Percentiles rank a stretch among this genome's conserved stretches.
These are phyloP conservation scores for Rhizopus delemar DNA, from an alignment of 371 early-diverging fungal species.

Conservation along the genomic window DNA sequence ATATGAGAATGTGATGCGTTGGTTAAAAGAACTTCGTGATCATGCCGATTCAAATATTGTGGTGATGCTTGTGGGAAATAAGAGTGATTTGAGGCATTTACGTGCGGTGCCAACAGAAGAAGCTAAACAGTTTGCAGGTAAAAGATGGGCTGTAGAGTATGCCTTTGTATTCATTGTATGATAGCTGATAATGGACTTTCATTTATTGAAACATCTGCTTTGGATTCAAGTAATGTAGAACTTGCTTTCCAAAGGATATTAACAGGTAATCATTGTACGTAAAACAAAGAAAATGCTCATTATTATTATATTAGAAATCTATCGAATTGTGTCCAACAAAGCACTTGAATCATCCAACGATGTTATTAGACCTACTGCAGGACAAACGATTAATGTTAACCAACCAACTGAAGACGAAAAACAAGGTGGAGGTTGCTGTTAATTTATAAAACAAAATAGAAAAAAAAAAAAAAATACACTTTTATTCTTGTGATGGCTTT, in stretches of 20 bases:
- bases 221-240: constrained; percentile 94
- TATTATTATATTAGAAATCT: constrained; percentile 73
- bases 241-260: constrained; percentile 90
- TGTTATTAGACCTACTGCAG: constrained; percentile 72
- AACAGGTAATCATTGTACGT: constrained; percentile 63
- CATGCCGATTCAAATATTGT: constrained; percentile 98
- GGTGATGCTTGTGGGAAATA: constrained; percentile 99
- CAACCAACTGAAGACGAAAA: constrained; percentile 70
- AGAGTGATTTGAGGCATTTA: constrained; percentile 96
- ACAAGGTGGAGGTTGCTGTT: constrained; percentile 74
- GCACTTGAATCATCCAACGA: constrained; percentile 78
- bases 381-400: constrained; percentile 75
- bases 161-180: constrained; percentile 9
- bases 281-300: too few relatives aligned
- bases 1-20: constrained; percentile 94
- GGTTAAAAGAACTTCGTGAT: constrained; percentile 98
- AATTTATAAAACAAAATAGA: constrained; percentile 2
- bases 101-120: constrained; percentile 96
- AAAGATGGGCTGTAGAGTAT: neutral
- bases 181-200: constrained; percentile 85
- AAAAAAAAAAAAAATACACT: neutral
- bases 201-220: constrained; percentile 95
- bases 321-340: constrained; percentile 92
- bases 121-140: constrained; percentile 95
- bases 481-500: neutral